phyloP scores from a whole-genome alignment of 495 filamentous ascomycete genomes.

The Pyrenula massariospora region DNA sequence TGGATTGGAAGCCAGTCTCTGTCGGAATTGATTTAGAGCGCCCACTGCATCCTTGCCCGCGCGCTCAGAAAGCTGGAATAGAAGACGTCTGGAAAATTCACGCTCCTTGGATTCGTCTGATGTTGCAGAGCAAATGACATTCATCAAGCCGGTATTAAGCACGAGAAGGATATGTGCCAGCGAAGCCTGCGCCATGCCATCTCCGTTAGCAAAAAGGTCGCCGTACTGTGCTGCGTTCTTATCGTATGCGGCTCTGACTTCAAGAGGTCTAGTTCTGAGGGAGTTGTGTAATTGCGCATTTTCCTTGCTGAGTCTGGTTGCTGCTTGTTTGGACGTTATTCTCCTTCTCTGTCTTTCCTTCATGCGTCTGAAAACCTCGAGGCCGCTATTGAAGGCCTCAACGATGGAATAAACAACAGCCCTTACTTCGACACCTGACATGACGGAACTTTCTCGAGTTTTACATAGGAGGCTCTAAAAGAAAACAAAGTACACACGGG shows the following conservation, averaged over 20 bases:
- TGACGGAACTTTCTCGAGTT: neutral
- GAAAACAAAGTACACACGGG: too few species aligned
- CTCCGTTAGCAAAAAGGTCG: neutral
- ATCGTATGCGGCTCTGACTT: neutral
- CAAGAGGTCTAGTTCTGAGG: neutral
- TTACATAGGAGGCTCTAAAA: too few species aligned
- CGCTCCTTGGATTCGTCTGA: neutral
- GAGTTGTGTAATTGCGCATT: neutral
- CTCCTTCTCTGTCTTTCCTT: neutral
- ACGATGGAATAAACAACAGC: neutral
- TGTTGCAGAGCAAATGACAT: neutral
- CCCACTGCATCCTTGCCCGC: neutral
- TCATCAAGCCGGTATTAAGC: constrained; percentile 1
- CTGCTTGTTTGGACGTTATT: neutral
- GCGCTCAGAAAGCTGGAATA: neutral
- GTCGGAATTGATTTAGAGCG: neutral
- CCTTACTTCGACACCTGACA: neutral
- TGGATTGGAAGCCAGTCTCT: neutral
- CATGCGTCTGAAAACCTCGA: constrained; percentile 1
- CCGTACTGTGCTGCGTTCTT: neutral
- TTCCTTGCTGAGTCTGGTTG: neutral
- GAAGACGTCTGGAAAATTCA: neutral
- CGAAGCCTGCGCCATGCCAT: neutral
- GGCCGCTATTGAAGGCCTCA: neutral
- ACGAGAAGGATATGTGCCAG: neutral